A percentile compares a stretch with the other conserved stretches of the same genome.
Evolutionary conservation across 176 grass and related monocot species (phyloP).

Genomic region (Cenchrus americanus): DNA sequence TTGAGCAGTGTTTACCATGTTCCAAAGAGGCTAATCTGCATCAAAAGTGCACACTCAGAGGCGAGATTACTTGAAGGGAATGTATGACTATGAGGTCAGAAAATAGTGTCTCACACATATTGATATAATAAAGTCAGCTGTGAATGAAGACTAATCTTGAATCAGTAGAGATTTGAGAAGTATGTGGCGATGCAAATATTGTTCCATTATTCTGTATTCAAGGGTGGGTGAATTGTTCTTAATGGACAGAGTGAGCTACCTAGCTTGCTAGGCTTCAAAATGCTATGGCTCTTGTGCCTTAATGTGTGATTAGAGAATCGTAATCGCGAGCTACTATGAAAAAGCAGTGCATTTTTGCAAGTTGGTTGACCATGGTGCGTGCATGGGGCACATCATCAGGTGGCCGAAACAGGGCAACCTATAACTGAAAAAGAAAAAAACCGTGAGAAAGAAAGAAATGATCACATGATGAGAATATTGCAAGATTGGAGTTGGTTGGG

Average conservation of each 20-base stretch:
- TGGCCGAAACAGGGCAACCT: neutral
- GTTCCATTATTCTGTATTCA: neutral
- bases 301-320: slow-evolving; percentile 35
- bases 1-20: neutral
- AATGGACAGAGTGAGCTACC: neutral
- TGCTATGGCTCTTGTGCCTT: neutral
- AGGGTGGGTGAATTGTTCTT: neutral
- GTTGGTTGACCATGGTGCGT: slow-evolving; percentile 40
- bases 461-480: neutral
- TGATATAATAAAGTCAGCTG: neutral
- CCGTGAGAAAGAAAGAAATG: neutral
- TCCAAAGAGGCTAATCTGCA: neutral
- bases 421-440: neutral
- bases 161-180: neutral
- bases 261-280: slow-evolving; percentile 22
- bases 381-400: slow-evolving; percentile 1
- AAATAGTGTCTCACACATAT: neutral
- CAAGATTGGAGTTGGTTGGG: neutral
- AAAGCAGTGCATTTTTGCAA: slow-evolving; percentile 18
- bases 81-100: neutral
- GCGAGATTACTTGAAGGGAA: neutral
- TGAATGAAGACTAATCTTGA: neutral
- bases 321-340: neutral
- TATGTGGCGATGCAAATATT: neutral
- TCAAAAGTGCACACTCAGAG: neutral